Evolutionary conservation across 495 filamentous ascomycete genomes (phyloP), one percentile per base, ranked within the genome.

Genomic region (Aspergillus baeticus): DNA sequence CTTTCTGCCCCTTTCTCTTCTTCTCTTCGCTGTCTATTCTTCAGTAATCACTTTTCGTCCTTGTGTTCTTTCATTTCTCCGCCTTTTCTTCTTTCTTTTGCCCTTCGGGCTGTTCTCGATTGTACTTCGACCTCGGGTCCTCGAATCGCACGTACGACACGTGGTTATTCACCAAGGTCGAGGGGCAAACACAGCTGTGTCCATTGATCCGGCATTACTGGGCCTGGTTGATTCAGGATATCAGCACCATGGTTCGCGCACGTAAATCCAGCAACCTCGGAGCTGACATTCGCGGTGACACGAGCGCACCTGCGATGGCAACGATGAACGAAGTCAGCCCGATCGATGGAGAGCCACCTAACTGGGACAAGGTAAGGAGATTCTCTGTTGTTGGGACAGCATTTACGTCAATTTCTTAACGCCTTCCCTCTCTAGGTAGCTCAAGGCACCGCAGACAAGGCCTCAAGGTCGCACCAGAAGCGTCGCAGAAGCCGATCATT

Each of bases 401-500:
- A 22, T 46, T 63, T 21, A n/a, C n/a, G 47, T 37, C 57, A 53
- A 43, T 55, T 17, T 41, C 43, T 50, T 31, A 46, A 35, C 54
- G 64, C 54, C 56, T 38, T 39, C 31, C 13, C 36, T 11, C 11
- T 21, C 8, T 47, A 69, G 68, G 62, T 58, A 43, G 59, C 67
- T 21, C 62, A 69, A 22, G 31, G 54, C 31, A 46, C 51, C 15
- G 11, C 65, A 31, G 69, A 71, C 26, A 77, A 76, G 63, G 44
- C 67, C 33, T 29, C 55, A 31, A 80, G 76, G 58, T 57, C 69
- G n/a, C 75, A 66, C 17, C 65, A 72, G 13, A 81, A 81, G 60
- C 71, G 77, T 36, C 75, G 80, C 58, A 78, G 75, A 58, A 81
- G 77, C 15, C 84, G 82, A 44, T 84, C 83, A 10, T 64, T 81